These are phyloP conservation scores for Pseudocercospora crystallina DNA, from an alignment of 2,329 filamentous ascomycete species.

Conservation along the genomic window DNA sequence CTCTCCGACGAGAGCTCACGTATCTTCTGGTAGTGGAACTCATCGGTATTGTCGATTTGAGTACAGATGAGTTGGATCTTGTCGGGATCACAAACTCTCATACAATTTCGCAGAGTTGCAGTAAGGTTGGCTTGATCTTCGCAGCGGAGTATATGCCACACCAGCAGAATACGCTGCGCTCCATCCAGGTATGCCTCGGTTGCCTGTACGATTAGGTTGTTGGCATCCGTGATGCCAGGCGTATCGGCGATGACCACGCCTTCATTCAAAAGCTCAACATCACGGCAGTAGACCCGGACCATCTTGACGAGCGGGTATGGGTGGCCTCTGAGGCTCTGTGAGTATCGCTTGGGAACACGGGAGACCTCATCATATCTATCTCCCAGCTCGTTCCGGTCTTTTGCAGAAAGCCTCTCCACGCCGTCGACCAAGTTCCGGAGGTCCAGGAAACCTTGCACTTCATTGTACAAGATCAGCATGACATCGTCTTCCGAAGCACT, in stretches of 20 bases:
- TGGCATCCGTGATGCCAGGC: constrained; percentile 22
- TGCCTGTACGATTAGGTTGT: constrained; percentile 15
- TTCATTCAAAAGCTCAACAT: constrained; percentile 16
- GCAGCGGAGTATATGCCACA: constrained; percentile 12
- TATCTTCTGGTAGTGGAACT: too few relatives aligned
- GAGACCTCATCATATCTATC: not conserved
- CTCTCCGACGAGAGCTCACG: too few relatives aligned
- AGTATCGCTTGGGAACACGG: too few relatives aligned
- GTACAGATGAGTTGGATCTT: too few relatives aligned
- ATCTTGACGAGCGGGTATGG: constrained; percentile 21
- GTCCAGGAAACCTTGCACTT: too few relatives aligned
- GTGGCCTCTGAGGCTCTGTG: not conserved
- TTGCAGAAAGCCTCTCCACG: not conserved
- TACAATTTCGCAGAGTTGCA: too few relatives aligned
- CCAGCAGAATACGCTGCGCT: constrained; percentile 15
- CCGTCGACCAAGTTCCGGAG: too few relatives aligned
- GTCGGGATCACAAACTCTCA: too few relatives aligned
- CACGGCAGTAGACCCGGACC: constrained; percentile 10
- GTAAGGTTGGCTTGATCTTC: constrained; percentile 2
- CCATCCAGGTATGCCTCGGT: constrained; percentile 18
- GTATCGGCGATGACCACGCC: constrained; percentile 23
- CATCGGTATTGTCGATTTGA: too few relatives aligned
- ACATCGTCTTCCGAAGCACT: too few relatives aligned
- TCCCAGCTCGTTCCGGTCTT: not conserved
- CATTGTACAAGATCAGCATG: too few relatives aligned